A percentile compares a stretch with the other conserved stretches of the same genome.
Evolutionary conservation across 768 basidiomycete species (phyloP).

Genomic region (Mycena kentingensis): DNA sequence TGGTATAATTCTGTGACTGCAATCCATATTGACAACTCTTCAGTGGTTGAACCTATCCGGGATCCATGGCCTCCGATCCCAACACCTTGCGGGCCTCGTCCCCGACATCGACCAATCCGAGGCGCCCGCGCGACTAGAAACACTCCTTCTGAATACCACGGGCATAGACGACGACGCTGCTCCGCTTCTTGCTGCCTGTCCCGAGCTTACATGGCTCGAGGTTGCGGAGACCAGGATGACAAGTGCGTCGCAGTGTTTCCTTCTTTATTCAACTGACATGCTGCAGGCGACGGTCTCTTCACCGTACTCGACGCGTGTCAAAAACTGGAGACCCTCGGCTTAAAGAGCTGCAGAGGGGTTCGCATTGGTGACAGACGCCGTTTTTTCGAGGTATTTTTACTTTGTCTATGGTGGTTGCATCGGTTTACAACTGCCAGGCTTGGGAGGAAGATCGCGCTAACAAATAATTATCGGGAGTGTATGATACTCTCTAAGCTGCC

Average conservation of each 20-base stretch:
- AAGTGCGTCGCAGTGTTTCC: constrained; percentile 38
- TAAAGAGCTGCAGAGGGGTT: constrained; percentile 70
- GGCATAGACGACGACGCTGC: constrained; percentile 59
- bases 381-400: constrained; percentile 59
- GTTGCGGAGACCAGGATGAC: constrained; percentile 62
- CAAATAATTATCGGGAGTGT: background rate
- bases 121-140: constrained; percentile 42
- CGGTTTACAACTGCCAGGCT: background rate
- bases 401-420: background rate
- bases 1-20: too few species aligned
- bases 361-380: constrained; percentile 57
- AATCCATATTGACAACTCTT: background rate
- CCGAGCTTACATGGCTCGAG: constrained; percentile 47
- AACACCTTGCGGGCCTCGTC: constrained; percentile 53
- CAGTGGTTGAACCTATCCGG: constrained; percentile 63
- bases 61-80: constrained; percentile 51
- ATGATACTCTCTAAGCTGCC: too few species aligned
- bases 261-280: background rate
- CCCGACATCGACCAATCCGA: constrained; percentile 18
- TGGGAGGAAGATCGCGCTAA: constrained; percentile 17
- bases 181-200: constrained; percentile 54
- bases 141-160: constrained; percentile 60
- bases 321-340: constrained; percentile 53
- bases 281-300: constrained; percentile 56
- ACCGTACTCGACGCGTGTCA: constrained; percentile 59